phyloP scores from a whole-genome alignment of 2,329 filamentous ascomycete genomes.

The Fusarium tjaetaba region DNA sequence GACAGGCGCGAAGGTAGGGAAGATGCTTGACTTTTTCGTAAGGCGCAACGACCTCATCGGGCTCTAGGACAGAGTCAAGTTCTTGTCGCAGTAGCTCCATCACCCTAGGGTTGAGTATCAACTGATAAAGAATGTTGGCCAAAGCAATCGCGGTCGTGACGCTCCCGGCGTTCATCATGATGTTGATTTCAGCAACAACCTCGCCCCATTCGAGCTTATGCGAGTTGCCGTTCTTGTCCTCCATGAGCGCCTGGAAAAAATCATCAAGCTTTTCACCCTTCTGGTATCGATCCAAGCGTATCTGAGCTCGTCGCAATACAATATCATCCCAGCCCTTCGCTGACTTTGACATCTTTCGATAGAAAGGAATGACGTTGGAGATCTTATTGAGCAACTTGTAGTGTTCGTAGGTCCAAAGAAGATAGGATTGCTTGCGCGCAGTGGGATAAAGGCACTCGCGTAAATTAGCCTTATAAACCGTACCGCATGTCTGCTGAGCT shows the following conservation, averaged over 20 bases:
- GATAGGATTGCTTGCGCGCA: conserved; percentile 58
- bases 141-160: conserved; percentile 61
- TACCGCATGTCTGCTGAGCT: conserved; percentile 57
- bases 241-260: conserved; percentile 67
- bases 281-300: conserved; percentile 31
- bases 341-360: conserved; percentile 25
- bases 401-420: conserved; percentile 63
- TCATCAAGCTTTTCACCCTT: conserved; percentile 66
- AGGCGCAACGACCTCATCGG: conserved; percentile 54
- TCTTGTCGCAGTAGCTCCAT: conserved; percentile 55
- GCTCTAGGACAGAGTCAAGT: conserved; percentile 55
- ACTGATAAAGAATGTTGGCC: conserved; percentile 61
- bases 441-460: conserved; percentile 61
- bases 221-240: conserved; percentile 52
- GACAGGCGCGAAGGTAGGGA: conserved; percentile 61
- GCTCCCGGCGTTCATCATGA: conserved; percentile 63
- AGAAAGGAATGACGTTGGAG: conserved; percentile 58
- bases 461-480: conserved; percentile 56
- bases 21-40: conserved; percentile 62
- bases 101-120: conserved; percentile 57
- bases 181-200: conserved; percentile 65
- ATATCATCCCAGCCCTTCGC: conserved; percentile 53
- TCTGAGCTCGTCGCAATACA: conserved; percentile 52
- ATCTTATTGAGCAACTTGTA: conserved; percentile 60
- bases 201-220: conserved; percentile 63